Conservation (phyloP, 495 filamentous ascomycete species). For the Penicillium maclennaniae region DNA sequence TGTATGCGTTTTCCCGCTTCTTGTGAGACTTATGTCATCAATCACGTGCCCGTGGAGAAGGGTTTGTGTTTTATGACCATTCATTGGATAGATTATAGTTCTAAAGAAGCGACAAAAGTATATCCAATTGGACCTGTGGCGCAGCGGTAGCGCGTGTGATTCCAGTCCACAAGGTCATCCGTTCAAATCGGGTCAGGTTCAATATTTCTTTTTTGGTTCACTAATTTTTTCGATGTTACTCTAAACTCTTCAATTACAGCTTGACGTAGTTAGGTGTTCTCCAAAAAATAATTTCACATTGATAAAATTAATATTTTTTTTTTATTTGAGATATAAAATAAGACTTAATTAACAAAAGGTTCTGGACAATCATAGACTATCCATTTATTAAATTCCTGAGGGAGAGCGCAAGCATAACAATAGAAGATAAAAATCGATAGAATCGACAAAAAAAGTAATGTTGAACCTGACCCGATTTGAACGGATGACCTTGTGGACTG, state of each 20-base stretch:
- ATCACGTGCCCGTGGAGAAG: constrained; percentile 11
- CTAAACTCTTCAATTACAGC: too few species aligned
- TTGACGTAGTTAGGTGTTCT: too few species aligned
- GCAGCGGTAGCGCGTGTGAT: constrained; percentile 7
- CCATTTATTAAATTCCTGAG: not conserved
- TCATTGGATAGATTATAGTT: too few species aligned
- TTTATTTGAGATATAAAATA: too few species aligned
- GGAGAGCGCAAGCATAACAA: too few species aligned
- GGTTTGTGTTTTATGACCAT: too few species aligned
- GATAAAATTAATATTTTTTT: too few species aligned
- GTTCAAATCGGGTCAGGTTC: constrained; percentile 6
- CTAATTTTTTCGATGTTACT: too few species aligned
- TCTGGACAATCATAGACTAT: too few species aligned
- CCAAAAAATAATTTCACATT: too few species aligned
- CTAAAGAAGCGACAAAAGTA: too few species aligned
- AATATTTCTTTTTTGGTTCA: not conserved
- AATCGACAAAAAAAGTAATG: not conserved
- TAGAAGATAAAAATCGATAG: not conserved
- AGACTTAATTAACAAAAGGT: too few species aligned
- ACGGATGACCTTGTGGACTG: constrained; percentile 7
- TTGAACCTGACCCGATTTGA: constrained; percentile 6
- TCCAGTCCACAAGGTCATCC: constrained; percentile 8
- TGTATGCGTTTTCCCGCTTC: constrained; percentile 24
- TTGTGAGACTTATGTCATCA: constrained; percentile 24
- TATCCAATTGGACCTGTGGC: not conserved